Percentiles rank a stretch among this genome's conserved stretches.
Evolutionary conservation across 371 early-diverging fungal genomes (phyloP).

Genomic region (Funneliformis caledonium): DNA sequence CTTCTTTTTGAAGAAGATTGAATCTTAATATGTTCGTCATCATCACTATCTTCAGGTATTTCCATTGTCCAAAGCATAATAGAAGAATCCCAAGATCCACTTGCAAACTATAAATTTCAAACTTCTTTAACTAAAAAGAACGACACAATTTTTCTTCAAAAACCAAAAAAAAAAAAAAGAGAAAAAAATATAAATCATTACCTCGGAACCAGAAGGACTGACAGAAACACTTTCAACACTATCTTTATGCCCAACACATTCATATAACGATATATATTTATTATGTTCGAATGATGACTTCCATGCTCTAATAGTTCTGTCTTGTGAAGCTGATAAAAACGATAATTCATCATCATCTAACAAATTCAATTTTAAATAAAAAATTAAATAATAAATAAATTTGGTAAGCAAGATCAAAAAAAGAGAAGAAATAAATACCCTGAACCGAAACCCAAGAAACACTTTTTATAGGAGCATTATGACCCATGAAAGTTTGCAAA

Average conservation of each 20-base stretch:
- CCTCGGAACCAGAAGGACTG: conserved; percentile 43
- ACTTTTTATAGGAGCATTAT: conserved; percentile 76
- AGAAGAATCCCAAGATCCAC: conserved; percentile 79
- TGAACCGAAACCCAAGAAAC: conserved; percentile 58
- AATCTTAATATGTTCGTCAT: conserved; percentile 56
- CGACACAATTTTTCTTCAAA: no score
- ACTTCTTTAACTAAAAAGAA: neutral
- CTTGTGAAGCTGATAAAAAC: conserved; percentile 43
- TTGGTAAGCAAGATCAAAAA: neutral
- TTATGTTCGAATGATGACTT: conserved; percentile 43
- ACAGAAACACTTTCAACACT: conserved; percentile 53
- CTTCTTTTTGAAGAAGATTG: conserved; percentile 58
- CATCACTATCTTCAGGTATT: conserved; percentile 61
- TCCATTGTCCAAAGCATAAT: conserved; percentile 79
- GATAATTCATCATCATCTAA: conserved; percentile 31
- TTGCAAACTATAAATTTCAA: conserved; percentile 67
- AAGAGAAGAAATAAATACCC: conserved; percentile 30
- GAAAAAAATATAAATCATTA: no score
- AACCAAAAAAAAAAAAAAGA: no score
- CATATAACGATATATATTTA: conserved; percentile 56
- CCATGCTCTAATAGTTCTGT: conserved; percentile 43
- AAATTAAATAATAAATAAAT: neutral
- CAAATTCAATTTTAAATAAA: neutral
- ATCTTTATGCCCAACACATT: conserved; percentile 82
- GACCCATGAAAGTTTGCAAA: conserved; percentile 68